Evolutionary conservation across 768 basidiomycete genomes (phyloP).

Genomic region (Tricholoma saponaceum): DNA sequence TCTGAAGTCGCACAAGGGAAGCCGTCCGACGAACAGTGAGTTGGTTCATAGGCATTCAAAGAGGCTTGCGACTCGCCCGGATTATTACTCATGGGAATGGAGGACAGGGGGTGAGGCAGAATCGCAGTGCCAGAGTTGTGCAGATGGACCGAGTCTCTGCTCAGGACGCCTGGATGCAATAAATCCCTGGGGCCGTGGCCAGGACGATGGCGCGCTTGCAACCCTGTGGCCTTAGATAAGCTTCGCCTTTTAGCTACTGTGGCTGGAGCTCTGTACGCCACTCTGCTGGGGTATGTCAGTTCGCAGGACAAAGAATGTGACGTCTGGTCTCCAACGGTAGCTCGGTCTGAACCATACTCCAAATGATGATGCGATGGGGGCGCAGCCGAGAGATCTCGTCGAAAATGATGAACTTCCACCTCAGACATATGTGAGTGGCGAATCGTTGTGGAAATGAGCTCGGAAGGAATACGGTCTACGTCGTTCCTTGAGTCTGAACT

Average conservation of each 20-base stretch:
- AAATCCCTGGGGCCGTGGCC: neutral
- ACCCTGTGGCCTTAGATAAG: neutral
- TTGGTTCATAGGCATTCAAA: neutral
- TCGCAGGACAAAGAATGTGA: neutral
- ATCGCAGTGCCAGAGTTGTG: neutral
- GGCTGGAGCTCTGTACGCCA: neutral
- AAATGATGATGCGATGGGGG: neutral
- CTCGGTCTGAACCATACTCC: neutral
- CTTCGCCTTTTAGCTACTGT: neutral
- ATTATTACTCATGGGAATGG: conserved; percentile 38
- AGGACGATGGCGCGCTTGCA: neutral
- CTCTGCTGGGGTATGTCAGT: neutral
- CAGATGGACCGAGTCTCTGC: neutral
- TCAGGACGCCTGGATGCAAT: neutral
- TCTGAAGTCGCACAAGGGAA: conserved; percentile 3
- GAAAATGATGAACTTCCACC: neutral
- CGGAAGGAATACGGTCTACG: neutral
- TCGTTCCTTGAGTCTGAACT: neutral
- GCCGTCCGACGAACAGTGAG: conserved; percentile 1
- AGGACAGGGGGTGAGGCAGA: conserved; percentile 16
- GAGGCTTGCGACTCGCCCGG: conserved; percentile 10
- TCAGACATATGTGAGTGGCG: neutral
- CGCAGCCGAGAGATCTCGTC: neutral
- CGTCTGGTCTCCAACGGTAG: neutral
- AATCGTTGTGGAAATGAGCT: neutral